phyloP scores from a whole-genome alignment of 192 early-diverging fungal genomes.

The Backusella tuberculispora region DNA sequence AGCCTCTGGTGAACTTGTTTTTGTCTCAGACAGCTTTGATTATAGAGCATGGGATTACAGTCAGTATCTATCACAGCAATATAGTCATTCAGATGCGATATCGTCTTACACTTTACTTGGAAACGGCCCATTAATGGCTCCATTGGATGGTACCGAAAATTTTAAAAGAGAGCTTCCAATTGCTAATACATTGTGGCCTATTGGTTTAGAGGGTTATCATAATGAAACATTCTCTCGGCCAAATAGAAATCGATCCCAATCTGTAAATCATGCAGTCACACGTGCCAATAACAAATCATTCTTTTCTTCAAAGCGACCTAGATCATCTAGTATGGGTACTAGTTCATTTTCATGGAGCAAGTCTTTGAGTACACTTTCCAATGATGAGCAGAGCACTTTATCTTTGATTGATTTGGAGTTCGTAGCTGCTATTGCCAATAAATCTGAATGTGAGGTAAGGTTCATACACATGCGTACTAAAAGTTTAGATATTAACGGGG shows the following conservation, averaged over 20 bases:
- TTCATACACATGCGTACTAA: background rate
- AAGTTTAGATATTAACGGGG: background rate
- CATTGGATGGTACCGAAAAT: background rate
- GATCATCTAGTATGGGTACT: slow-evolving; percentile 4
- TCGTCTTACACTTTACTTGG: background rate
- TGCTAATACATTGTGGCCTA: slow-evolving; percentile 26
- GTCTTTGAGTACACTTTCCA: background rate
- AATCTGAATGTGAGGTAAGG: background rate
- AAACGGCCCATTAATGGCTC: background rate
- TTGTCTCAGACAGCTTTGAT: background rate
- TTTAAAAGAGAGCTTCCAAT: slow-evolving; percentile 15
- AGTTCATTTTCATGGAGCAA: background rate
- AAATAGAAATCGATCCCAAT: slow-evolving; percentile 29
- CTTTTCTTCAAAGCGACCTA: background rate
- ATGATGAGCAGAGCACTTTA: background rate
- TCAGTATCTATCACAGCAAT: background rate
- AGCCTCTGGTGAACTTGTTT: background rate
- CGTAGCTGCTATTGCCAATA: background rate
- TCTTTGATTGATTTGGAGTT: slow-evolving; percentile 25
- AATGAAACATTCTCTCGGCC: background rate
- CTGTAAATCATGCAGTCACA: slow-evolving; percentile 13
- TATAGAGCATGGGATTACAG: background rate
- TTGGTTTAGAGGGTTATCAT: slow-evolving; percentile 31
- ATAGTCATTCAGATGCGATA: background rate
- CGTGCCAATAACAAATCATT: background rate